Base-by-base conservation (phyloP, 2,329 filamentous ascomycete species). In the Venturia effusa region DNA sequence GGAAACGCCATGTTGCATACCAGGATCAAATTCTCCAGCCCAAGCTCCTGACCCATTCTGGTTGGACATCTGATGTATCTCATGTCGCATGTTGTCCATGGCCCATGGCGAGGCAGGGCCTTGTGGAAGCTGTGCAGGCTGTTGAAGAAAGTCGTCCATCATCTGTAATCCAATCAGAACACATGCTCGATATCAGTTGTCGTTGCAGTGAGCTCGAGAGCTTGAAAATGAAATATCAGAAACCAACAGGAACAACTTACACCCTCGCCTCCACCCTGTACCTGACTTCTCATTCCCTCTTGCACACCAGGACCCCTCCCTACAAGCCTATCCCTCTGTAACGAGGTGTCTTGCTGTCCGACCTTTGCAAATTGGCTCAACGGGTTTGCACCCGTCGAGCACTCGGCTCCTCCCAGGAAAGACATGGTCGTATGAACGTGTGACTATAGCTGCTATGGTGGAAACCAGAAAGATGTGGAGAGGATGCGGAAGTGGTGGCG, bases 311-410 rank as follows among this genome's bases (percentile, higher is more conserved):
- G 88, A 0, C 86, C 87, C 68, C 88, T 81, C 67, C 90, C 90
- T 66, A 90, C 87, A 66, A 97, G 81, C 66, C 94, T 86, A 76
- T 99, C 94, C 71, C 92, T 84, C 78, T 97, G 94, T 65, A 97
- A 80, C 65, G 90, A 94, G 78, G 92, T 96, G 80, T 99, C 94
- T 82, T 96, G 91, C 73, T 95, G 90, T 64, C 94, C 90, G 76
- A 97, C 92, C 78, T 99, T 99, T 68, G 92, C 91, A 76, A 99
- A 96, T 81, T 97, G 94, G 74, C 90, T 93, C 71, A 99, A 86
- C 65, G 95, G 94, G 77, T 99, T 99, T 72, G 88, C 91, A 68
- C 90, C 92, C 67, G 94, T 95, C 64, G 93, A 97, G 83, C 94
- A 99, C 80, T 97, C 94, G 70, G 93, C 89, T 70, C 93, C 92